phyloP scores from a whole-genome alignment of 225 moss, liverwort and hornwort species.

The Neckera pumila region DNA sequence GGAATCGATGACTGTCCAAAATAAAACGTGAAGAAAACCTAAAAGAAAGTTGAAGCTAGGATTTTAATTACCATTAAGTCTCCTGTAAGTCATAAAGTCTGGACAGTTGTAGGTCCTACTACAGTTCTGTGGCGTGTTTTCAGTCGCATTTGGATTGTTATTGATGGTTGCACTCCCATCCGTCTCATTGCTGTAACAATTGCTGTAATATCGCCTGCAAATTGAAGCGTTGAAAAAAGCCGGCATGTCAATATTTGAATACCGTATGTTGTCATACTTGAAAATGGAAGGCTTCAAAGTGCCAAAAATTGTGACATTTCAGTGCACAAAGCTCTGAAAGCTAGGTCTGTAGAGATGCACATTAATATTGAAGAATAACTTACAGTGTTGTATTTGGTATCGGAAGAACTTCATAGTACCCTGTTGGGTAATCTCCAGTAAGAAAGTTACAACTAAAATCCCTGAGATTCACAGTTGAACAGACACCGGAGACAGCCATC shows the following conservation, averaged over 20 bases:
- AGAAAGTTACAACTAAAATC: conserved; percentile 11
- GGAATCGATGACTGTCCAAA: neutral
- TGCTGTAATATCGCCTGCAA: neutral
- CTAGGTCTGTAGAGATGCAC: neutral
- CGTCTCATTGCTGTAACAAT: conserved; percentile 3
- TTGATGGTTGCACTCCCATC: conserved; percentile 10
- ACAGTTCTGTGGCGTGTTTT: conserved; percentile 3
- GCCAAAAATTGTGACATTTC: neutral
- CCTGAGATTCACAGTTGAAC: neutral
- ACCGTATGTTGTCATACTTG: neutral
- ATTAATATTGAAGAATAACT: neutral
- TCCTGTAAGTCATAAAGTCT: neutral
- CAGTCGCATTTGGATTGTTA: neutral
- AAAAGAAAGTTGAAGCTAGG: neutral
- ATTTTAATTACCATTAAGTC: neutral
- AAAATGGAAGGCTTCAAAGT: no score
- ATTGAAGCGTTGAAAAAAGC: neutral
- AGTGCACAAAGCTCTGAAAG: neutral
- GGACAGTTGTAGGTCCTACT: neutral
- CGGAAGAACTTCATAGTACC: neutral
- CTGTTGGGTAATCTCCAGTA: neutral
- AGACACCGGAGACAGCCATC: neutral
- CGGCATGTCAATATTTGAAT: neutral
- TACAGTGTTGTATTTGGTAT: neutral
- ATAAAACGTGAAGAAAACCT: neutral